A percentile compares a stretch with the other conserved stretches of the same genome.
phyloP scores from a whole-genome alignment of 2,329 filamentous ascomycete genomes.

The Botrytis byssoidea region DNA sequence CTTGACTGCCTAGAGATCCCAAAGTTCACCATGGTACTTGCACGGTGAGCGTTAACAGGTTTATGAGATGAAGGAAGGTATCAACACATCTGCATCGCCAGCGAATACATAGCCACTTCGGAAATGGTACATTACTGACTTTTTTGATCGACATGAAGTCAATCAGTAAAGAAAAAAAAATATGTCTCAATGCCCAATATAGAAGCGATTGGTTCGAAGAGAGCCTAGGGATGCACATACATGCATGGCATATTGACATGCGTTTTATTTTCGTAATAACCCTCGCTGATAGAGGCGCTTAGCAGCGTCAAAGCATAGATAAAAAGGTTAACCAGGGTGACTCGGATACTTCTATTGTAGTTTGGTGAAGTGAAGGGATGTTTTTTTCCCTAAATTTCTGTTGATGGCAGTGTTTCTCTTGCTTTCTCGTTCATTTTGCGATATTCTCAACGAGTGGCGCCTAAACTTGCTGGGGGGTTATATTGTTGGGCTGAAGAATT shows the following conservation, averaged over 20 bases:
- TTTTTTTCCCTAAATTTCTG: neutral
- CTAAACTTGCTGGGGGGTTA: neutral
- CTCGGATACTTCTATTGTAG: neutral
- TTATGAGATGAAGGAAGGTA: neutral
- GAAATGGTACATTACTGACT: neutral
- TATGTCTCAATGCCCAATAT: conserved; percentile 10
- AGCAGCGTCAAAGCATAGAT: conserved; percentile 12
- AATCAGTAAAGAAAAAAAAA: neutral
- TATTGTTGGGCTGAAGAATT: conserved; percentile 7
- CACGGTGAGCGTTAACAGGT: neutral
- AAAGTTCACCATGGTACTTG: conserved; percentile 7
- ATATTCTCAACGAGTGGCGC: neutral
- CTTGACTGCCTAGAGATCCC: conserved; percentile 4
- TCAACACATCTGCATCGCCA: conserved; percentile 15
- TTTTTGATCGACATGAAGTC: neutral
- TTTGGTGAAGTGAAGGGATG: neutral
- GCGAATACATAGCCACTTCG: conserved; percentile 4
- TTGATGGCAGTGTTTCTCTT: neutral
- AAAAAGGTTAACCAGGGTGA: neutral
- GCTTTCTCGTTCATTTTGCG: neutral
- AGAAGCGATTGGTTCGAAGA: conserved; percentile 9
- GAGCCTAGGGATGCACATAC: neutral
- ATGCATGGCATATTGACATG: conserved; percentile 2
- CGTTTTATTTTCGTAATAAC: conserved; percentile 1
- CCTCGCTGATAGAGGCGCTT: conserved; percentile 10